Percentiles rank a stretch among this genome's conserved stretches.
These are phyloP conservation scores for Hordeum marinum DNA, from an alignment of 176 grass and related monocot species.

Conservation along the genomic window DNA sequence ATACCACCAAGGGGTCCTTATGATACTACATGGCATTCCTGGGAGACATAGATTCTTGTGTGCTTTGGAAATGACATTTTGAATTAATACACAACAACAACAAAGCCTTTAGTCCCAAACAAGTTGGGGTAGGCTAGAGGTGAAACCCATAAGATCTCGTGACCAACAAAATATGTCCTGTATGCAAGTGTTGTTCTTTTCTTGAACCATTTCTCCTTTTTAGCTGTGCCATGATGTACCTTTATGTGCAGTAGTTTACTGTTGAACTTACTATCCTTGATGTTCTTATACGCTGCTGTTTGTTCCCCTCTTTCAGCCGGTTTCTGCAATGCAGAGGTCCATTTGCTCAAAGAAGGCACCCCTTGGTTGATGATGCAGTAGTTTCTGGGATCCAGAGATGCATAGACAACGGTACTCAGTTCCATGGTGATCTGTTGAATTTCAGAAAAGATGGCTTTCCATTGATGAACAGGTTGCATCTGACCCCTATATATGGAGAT, in stretches of 20 bases:
- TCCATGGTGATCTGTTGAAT: constrained; percentile 80
- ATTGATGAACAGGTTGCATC: constrained; percentile 77
- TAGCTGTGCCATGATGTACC: background rate
- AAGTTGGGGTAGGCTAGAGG: too few species aligned
- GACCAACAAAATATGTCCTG: background rate
- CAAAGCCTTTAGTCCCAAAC: too few species aligned
- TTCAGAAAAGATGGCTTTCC: constrained; percentile 89
- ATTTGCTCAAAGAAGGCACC: constrained; percentile 79
- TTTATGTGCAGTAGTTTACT: background rate
- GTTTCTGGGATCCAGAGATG: constrained; percentile 64
- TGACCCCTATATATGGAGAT: constrained; percentile 86
- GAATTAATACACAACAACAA: background rate
- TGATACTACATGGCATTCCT: background rate
- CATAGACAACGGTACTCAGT: constrained; percentile 64
- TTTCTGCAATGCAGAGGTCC: constrained; percentile 91
- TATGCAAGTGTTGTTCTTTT: background rate
- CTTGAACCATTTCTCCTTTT: background rate
- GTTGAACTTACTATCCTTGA: background rate
- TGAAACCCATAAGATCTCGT: too few species aligned
- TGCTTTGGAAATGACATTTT: background rate
- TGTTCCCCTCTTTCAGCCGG: constrained; percentile 54
- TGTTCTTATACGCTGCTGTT: constrained; percentile 7
- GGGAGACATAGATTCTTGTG: background rate
- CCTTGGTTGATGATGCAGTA: constrained; percentile 60
- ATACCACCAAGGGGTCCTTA: background rate